A percentile compares a stretch with the other conserved stretches of the same genome.
Conservation (phyloP, 1,284 basidiomycete genomes). For the Amylostereum chailletii region DNA sequence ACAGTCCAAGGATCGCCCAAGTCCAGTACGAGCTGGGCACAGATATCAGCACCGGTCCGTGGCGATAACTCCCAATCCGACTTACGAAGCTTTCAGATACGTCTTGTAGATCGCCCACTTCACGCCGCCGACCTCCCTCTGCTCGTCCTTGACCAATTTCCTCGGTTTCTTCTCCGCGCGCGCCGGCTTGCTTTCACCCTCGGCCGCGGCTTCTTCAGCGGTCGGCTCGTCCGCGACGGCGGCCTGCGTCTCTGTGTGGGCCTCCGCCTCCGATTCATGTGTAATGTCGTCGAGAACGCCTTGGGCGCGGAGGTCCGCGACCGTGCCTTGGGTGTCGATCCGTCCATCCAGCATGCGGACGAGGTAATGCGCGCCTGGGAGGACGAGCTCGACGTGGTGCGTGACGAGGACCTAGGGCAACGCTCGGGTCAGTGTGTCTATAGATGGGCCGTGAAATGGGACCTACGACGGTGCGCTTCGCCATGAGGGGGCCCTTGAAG, state of each 20-base stretch:
- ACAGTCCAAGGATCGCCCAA: constrained; percentile 38
- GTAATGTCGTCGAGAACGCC: constrained; percentile 54
- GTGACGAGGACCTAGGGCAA: constrained; percentile 52
- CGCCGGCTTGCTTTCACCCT: constrained; percentile 9
- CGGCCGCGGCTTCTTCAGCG: constrained; percentile 19
- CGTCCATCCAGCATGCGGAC: constrained; percentile 71
- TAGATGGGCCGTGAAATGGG: background rate
- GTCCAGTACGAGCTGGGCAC: constrained; percentile 52
- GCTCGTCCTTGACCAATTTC: constrained; percentile 63
- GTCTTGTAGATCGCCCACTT: constrained; percentile 75
- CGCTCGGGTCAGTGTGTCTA: background rate
- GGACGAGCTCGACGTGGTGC: constrained; percentile 67
- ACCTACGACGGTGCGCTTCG: constrained; percentile 59
- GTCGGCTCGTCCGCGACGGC: constrained; percentile 14
- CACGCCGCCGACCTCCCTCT: constrained; percentile 65
- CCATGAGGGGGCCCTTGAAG: constrained; percentile 54
- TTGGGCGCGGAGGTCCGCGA: constrained; percentile 46
- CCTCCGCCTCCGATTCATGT: constrained; percentile 25
- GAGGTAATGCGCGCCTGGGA: constrained; percentile 60
- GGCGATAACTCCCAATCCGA: constrained; percentile 1
- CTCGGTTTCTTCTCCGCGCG: constrained; percentile 43
- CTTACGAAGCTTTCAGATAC: constrained; percentile 63
- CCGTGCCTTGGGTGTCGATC: constrained; percentile 59
- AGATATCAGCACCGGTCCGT: no score
- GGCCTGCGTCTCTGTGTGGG: background rate